phyloP scores from a whole-genome alignment of 345 rosid species.

The Syzygium oleosum region DNA sequence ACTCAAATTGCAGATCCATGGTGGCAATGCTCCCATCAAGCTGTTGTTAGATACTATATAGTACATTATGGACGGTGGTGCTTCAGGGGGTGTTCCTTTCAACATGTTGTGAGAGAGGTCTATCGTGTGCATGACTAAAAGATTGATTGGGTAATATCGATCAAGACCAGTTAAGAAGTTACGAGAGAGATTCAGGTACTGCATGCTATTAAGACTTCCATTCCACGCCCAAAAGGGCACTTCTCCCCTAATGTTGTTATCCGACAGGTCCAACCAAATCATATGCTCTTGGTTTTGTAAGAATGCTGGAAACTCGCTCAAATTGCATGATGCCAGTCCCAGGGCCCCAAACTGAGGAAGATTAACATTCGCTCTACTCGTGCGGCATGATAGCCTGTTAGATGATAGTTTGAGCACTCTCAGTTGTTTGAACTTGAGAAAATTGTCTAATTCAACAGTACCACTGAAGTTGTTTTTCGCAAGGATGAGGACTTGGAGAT shows the following conservation, averaged over 20 bases:
- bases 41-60: constrained; percentile 4
- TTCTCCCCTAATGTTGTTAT: constrained; percentile 2
- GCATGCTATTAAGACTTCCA: background rate
- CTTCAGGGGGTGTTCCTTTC: constrained; percentile 1
- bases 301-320: constrained; percentile 3
- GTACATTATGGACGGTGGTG: background rate
- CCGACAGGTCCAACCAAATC: background rate
- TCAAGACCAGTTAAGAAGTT: constrained; percentile 7
- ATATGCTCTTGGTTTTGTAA: background rate
- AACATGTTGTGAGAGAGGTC: background rate
- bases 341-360: background rate
- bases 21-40: background rate
- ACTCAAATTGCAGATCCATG: constrained; percentile 1
- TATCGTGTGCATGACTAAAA: background rate
- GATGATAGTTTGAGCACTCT: background rate
- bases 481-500: background rate
- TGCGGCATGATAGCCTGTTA: background rate
- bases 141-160: background rate
- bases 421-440: background rate
- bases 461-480: background rate
- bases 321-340: constrained; percentile 6
- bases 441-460: background rate
- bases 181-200: background rate
- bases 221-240: constrained; percentile 9
- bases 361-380: background rate